These are phyloP conservation scores for Phoma sp. DNA, from an alignment of 2,329 filamentous ascomycete species.

Conservation along the genomic window DNA sequence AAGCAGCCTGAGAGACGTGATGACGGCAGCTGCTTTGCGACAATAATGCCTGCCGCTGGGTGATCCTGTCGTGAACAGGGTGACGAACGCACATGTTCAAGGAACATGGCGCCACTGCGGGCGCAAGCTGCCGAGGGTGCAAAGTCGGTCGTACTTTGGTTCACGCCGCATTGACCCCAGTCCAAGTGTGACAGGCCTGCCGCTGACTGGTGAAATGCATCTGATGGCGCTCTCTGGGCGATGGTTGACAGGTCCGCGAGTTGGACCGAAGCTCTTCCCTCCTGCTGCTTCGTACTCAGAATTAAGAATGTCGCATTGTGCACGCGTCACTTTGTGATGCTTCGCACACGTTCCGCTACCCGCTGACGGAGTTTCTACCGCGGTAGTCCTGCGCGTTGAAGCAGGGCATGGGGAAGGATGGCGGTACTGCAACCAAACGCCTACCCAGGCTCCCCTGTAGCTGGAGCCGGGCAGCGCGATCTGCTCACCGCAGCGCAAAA, in stretches of 20 bases:
- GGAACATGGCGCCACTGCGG: conserved; percentile 3
- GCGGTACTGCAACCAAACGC: conserved; percentile 43
- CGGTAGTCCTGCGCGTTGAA: conserved; percentile 26
- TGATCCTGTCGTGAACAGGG: conserved; percentile 1
- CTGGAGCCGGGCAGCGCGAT: conserved; percentile 33
- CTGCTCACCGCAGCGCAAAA: conserved; percentile 34
- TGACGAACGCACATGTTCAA: conserved; percentile 8
- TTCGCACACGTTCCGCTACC: conserved; percentile 27
- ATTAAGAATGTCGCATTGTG: conserved; percentile 39
- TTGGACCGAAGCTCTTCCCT: conserved; percentile 32
- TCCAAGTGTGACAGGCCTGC: conserved; percentile 12
- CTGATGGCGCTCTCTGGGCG: conserved; percentile 29
- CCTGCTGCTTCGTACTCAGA: conserved; percentile 25
- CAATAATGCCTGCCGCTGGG: neutral
- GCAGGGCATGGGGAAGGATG: conserved; percentile 46
- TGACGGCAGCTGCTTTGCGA: conserved; percentile 3
- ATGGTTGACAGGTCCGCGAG: conserved; percentile 31
- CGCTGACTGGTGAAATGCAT: conserved; percentile 35
- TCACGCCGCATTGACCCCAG: conserved; percentile 13
- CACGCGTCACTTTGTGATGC: conserved; percentile 31
- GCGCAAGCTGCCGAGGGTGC: conserved; percentile 1
- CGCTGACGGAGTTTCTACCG: conserved; percentile 19
- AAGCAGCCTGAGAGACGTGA: conserved; percentile 2
- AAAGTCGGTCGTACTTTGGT: conserved; percentile 6
- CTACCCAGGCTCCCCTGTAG: conserved; percentile 37